A percentile compares a stretch with the other conserved stretches of the same genome.
Conservation (phyloP, 257 asterid species). For the Plantago major region DNA sequence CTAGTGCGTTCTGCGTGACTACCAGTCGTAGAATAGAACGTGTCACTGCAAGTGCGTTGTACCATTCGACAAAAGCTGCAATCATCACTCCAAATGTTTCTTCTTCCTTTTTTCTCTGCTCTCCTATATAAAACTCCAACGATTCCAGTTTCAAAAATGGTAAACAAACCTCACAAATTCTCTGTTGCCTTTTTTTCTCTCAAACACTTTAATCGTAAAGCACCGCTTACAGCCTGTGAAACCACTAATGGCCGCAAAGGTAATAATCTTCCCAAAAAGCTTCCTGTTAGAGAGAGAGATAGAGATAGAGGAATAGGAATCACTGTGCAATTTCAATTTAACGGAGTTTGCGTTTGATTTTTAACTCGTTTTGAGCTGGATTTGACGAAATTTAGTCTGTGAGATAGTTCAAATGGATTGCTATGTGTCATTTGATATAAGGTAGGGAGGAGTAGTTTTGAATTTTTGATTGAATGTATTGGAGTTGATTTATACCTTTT, state of each 20-base stretch:
- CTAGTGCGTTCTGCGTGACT: slow-evolving; percentile 16
- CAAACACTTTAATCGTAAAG: not conserved
- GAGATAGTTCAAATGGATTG: slow-evolving; percentile 27
- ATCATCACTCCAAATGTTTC: slow-evolving; percentile 9
- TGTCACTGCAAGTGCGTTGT: slow-evolving; percentile 12
- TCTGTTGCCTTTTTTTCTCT: slow-evolving; percentile 6
- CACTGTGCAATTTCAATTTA: too few relatives aligned
- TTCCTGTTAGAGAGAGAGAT: too few relatives aligned
- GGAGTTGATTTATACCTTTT: too few relatives aligned
- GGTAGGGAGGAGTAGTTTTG: slow-evolving; percentile 24
- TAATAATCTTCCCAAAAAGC: not conserved
- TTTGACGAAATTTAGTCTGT: not conserved
- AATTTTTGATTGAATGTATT: slow-evolving; percentile 11
- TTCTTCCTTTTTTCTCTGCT: not conserved
- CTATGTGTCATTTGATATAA: slow-evolving; percentile 51
- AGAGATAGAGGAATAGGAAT: too few relatives aligned
- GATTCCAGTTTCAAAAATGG: slow-evolving; percentile 15
- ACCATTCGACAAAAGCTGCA: slow-evolving; percentile 30
- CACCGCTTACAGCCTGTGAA: not conserved
- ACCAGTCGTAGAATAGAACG: slow-evolving; percentile 19
- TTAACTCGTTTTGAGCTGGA: slow-evolving; percentile 12
- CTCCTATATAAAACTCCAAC: slow-evolving; percentile 25
- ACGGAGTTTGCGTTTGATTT: slow-evolving; percentile 11
- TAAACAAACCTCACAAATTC: not conserved
- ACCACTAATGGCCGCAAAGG: slow-evolving; percentile 45